Base-by-base conservation (phyloP, 2,329 filamentous ascomycete species). In the Lasiodiplodia hormozganensis region DNA sequence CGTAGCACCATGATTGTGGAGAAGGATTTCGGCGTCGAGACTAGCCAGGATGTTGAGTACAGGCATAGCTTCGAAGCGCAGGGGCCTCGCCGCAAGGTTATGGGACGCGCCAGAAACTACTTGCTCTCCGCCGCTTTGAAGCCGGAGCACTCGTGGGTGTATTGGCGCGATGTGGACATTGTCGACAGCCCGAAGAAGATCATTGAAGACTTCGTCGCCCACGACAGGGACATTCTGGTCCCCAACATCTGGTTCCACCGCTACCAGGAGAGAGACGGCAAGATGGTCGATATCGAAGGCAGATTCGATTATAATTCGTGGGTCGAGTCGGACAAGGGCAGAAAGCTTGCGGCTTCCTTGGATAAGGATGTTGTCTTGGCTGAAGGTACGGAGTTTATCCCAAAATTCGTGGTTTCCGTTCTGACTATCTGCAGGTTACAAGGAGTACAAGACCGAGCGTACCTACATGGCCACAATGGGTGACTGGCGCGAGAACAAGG, bases 241-340 rank as follows among this genome's bases (percentile, higher is more conserved):
- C 96, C 96, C 0, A 99, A 98, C 79, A 90, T 99, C 73, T 98
- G 95, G 95, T 98, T 97, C 82, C 95, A 98, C 79, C 88, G 94
- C 60, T 97, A 97, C 75, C 84, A 89, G 77, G 85, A 87, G 72
- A 88, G 95, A 73, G 88, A 89, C 31, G 85, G 86, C 57, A 79
- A 80, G 69, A 77, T 76, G 76, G 76, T 79, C 64, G 95, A 99
- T 77, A 95, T 98, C 73, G 96, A 99, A 83, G 96, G 96, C 71
- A 90, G 93, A 86, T 99, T 98, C 77, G 96, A 99, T 79, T 99
- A 99, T 84, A 99, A 99, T 82, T 98, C 96, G 1, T 99, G 96
- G 96, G 88, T 97, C 74, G 96, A 99, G 82, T 95, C 95, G 11
- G 90, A 94, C 64, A 92, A 95, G 80, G 94, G 88, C 58, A 88